These are phyloP conservation scores for Pseudovirgaria hyperparasitica DNA, from an alignment of 2,329 filamentous ascomycete species.

Conservation along the genomic window DNA sequence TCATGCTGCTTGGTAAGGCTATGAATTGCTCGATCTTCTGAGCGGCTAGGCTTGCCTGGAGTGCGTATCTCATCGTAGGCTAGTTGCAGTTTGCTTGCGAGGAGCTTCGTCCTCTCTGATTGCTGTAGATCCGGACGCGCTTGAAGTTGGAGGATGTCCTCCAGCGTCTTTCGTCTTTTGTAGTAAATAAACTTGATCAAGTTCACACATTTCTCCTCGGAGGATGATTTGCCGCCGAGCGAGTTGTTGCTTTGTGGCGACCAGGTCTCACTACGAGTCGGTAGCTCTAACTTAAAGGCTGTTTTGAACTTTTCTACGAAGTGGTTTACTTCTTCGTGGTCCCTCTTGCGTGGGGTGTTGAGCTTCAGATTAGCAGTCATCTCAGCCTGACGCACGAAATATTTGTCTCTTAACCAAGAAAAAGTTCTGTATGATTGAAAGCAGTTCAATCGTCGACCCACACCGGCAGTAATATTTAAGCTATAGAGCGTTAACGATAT, in stretches of 20 bases:
- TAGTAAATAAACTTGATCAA: slow-evolving; percentile 13
- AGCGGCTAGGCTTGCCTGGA: no score
- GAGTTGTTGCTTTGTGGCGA: slow-evolving; percentile 10
- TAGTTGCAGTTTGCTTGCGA: no score
- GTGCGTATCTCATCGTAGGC: no score
- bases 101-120: no score
- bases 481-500: slow-evolving; percentile 1
- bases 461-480: slow-evolving; percentile 1
- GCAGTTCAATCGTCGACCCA: background rate
- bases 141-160: slow-evolving; percentile 10
- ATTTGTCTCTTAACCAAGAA: no score
- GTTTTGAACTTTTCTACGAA: slow-evolving; percentile 11
- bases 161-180: slow-evolving; percentile 6
- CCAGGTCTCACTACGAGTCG: slow-evolving; percentile 7
- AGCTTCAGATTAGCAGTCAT: no score
- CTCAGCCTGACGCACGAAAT: no score
- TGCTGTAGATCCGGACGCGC: no score
- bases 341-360: background rate
- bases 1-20: no score
- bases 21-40: no score
- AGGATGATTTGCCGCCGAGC: slow-evolving; percentile 7
- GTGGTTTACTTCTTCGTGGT: slow-evolving; percentile 6
- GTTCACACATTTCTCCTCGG: no score
- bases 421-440: no score
- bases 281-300: slow-evolving; percentile 12